Conservation (phyloP, 257 asterid species). For the Craterostigma plantagineum region DNA sequence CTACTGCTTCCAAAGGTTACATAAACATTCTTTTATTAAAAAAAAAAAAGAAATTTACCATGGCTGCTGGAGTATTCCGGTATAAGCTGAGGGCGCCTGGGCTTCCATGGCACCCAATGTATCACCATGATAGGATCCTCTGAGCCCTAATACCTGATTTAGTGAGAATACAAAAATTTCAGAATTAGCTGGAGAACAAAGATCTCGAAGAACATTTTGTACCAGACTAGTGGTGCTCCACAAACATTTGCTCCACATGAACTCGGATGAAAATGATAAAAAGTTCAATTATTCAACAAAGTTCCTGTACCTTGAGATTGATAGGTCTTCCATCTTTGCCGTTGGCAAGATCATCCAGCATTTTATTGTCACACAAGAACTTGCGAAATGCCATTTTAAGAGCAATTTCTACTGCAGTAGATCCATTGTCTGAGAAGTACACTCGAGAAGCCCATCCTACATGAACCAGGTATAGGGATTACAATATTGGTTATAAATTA, state of each 20-base stretch:
- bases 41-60: slow-evolving; percentile 46
- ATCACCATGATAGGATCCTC: slow-evolving; percentile 97
- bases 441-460: slow-evolving; percentile 94
- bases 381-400: slow-evolving; percentile 96
- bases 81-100: slow-evolving; percentile 90
- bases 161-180: slow-evolving; percentile 7
- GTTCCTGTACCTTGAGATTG: slow-evolving; percentile 45
- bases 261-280: slow-evolving; percentile 4
- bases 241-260: no score
- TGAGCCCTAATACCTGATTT: slow-evolving; percentile 78
- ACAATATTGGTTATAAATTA: neutral
- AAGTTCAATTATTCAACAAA: no score
- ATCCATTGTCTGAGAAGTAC: slow-evolving; percentile 91
- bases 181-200: no score
- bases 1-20: no score
- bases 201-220: no score
- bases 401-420: slow-evolving; percentile 95
- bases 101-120: slow-evolving; percentile 99
- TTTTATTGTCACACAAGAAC: slow-evolving; percentile 51
- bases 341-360: slow-evolving; percentile 19
- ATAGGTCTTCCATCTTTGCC: slow-evolving; percentile 19
- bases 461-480: neutral
- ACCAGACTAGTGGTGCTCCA: no score
- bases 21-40: no score
- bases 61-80: slow-evolving; percentile 97